These are phyloP conservation scores for Thalassiosira pacifica DNA, from an alignment of 352 stramenopile species.

Conservation along the genomic window DNA sequence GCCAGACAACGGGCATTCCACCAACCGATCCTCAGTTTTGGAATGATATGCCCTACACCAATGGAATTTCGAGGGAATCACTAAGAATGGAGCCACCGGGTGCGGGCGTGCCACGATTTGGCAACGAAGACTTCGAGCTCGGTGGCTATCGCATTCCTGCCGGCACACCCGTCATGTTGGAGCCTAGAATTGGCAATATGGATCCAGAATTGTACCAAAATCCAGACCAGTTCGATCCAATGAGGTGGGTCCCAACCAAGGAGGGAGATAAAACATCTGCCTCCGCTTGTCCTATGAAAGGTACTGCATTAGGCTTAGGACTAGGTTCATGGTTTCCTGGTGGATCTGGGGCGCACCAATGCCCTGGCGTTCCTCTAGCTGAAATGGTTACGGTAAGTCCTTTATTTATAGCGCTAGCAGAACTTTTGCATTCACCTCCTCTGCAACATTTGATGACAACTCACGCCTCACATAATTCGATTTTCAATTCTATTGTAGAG, in stretches of 20 bases:
- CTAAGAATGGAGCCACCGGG: slow-evolving; percentile 26
- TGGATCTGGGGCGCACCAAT: slow-evolving; percentile 47
- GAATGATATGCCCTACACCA: slow-evolving; percentile 35
- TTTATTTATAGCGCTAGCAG: too few species aligned
- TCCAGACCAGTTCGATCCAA: slow-evolving; percentile 31
- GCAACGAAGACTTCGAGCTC: slow-evolving; percentile 39
- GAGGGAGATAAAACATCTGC: not conserved
- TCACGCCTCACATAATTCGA: too few species aligned
- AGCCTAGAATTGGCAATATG: slow-evolving; percentile 37
- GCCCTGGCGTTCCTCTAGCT: slow-evolving; percentile 42
- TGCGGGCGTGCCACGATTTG: slow-evolving; percentile 25
- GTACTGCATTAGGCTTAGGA: slow-evolving; percentile 41
- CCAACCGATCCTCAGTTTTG: slow-evolving; percentile 33
- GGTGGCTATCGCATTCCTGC: slow-evolving; percentile 40
- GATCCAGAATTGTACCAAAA: slow-evolving; percentile 35
- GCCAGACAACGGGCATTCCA: not conserved
- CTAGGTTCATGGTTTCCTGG: slow-evolving; percentile 45
- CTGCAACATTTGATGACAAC: too few species aligned
- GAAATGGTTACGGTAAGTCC: slow-evolving; percentile 11
- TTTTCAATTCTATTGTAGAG: slow-evolving; percentile 5
- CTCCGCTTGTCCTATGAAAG: slow-evolving; percentile 31
- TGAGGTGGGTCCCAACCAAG: slow-evolving; percentile 39
- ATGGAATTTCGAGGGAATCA: slow-evolving; percentile 34
- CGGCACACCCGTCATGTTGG: slow-evolving; percentile 18
- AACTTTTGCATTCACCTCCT: too few species aligned